Evolutionary conservation across 1,139 yeast genomes (phyloP).

Genomic region (Candida frijolesensis): DNA sequence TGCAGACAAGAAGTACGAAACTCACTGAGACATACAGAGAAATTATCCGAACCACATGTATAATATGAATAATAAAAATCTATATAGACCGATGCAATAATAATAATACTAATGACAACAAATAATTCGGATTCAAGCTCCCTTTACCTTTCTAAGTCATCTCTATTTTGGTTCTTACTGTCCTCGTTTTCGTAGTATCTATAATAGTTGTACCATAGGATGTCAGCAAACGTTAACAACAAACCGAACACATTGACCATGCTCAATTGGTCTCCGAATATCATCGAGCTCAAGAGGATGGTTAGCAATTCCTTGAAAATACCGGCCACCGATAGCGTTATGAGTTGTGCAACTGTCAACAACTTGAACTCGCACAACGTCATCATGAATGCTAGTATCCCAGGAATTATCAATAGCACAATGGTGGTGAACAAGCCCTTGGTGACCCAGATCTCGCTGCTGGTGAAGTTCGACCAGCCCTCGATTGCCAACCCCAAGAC

Average conservation of each 20-base stretch:
- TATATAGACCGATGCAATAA: neutral
- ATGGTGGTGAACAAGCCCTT: conserved; percentile 59
- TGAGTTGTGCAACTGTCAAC: conserved; percentile 77
- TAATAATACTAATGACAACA: neutral
- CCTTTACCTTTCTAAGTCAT: conserved; percentile 5
- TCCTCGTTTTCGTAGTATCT: conserved; percentile 38
- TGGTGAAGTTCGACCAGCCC: conserved; percentile 56
- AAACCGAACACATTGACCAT: conserved; percentile 75
- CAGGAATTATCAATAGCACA: conserved; percentile 71
- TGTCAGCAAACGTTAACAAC: conserved; percentile 72
- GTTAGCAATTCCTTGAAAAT: conserved; percentile 90
- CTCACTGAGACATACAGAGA: too few species aligned
- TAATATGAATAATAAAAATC: neutral
- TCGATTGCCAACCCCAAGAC: conserved; percentile 65
- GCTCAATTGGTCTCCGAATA: conserved; percentile 75
- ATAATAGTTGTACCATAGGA: conserved; percentile 77
- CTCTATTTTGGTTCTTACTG: neutral
- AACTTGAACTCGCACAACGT: conserved; percentile 87
- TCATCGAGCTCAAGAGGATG: conserved; percentile 65
- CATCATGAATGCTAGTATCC: conserved; percentile 85
- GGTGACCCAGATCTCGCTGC: conserved; percentile 63
- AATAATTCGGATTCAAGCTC: neutral
- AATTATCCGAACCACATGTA: neutral
- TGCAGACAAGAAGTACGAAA: too few species aligned
- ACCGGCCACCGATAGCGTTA: conserved; percentile 88